A percentile compares a stretch with the other conserved stretches of the same genome.
phyloP scores from a whole-genome alignment of 2,329 filamentous ascomycete species.

The Aureobasidium vineae region DNA sequence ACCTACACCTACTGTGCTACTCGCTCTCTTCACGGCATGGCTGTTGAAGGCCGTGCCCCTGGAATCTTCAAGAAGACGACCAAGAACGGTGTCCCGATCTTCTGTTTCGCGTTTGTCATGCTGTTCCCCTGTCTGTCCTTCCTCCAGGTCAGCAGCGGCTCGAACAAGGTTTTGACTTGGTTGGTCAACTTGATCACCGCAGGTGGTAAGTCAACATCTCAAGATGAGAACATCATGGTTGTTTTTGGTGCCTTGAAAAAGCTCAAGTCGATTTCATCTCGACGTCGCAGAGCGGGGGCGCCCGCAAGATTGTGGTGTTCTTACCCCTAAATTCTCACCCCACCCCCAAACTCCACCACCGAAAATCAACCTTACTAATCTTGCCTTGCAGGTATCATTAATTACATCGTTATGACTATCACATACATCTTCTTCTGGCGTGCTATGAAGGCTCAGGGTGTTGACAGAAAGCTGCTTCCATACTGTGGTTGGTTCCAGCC shows the following conservation, averaged over 20 bases:
- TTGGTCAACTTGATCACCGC: conserved; percentile 57
- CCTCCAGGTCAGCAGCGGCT: conserved; percentile 33
- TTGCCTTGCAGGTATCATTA: conserved; percentile 51
- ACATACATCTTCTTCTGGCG: conserved; percentile 61
- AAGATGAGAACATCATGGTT: not conserved
- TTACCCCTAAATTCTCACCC: no score
- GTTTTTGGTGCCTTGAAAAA: no score
- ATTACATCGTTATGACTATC: conserved; percentile 60
- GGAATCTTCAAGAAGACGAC: conserved; percentile 58
- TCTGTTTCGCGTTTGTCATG: conserved; percentile 51
- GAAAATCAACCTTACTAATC: no score
- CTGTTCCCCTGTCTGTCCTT: conserved; percentile 36
- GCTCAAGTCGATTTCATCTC: no score
- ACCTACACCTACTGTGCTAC: conserved; percentile 57
- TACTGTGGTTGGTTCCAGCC: conserved; percentile 58
- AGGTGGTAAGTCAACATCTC: conserved; percentile 32
- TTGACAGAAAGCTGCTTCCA: conserved; percentile 55
- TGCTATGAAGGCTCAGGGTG: conserved; percentile 52
- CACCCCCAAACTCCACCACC: no score
- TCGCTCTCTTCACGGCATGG: conserved; percentile 54
- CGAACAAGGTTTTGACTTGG: conserved; percentile 33
- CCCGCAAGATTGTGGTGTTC: no score
- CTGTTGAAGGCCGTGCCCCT: conserved; percentile 54
- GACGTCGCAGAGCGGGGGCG: no score
- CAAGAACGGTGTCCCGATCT: conserved; percentile 58